Evolutionary conservation across 2,329 filamentous ascomycete species (phyloP).

Genomic region (Fusarium pseudocircinatum): DNA sequence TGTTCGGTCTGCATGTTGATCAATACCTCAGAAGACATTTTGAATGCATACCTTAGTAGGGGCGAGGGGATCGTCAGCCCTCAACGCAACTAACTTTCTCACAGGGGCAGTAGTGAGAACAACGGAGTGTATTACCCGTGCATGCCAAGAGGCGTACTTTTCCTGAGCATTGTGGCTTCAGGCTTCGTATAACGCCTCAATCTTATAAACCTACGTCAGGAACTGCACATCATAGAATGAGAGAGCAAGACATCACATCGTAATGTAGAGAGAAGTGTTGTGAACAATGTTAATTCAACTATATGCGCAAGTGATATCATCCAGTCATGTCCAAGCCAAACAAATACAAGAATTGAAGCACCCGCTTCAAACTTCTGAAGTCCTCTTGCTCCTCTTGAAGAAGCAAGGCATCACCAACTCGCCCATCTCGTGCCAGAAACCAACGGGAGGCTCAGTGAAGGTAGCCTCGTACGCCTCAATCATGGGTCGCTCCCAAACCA

Average conservation of each 20-base stretch:
- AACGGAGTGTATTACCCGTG: fast-evolving
- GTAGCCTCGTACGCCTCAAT: slow-evolving; percentile 66
- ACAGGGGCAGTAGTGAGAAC: fast-evolving
- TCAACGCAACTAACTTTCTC: background rate
- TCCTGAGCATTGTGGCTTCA: background rate
- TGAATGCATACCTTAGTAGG: too few species aligned
- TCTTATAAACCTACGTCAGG: background rate
- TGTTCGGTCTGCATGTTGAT: background rate
- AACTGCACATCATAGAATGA: background rate
- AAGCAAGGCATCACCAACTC: slow-evolving; percentile 54
- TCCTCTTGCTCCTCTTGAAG: slow-evolving; percentile 39
- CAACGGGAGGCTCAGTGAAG: slow-evolving; percentile 58
- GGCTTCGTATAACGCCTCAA: background rate
- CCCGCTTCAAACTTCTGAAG: slow-evolving; percentile 3
- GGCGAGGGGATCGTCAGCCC: too few species aligned
- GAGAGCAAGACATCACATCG: background rate
- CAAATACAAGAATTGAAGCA: background rate
- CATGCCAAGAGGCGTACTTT: background rate
- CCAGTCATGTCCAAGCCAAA: background rate
- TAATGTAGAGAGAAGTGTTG: background rate
- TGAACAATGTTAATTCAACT: slow-evolving; percentile 1
- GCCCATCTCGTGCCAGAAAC: slow-evolving; percentile 64
- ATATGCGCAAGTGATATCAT: slow-evolving; percentile 10
- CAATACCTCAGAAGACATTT: background rate
- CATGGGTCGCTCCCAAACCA: slow-evolving; percentile 66